Conservation (phyloP, 108 stramenopile genomes). For the Asterionellopsis glacialis region DNA sequence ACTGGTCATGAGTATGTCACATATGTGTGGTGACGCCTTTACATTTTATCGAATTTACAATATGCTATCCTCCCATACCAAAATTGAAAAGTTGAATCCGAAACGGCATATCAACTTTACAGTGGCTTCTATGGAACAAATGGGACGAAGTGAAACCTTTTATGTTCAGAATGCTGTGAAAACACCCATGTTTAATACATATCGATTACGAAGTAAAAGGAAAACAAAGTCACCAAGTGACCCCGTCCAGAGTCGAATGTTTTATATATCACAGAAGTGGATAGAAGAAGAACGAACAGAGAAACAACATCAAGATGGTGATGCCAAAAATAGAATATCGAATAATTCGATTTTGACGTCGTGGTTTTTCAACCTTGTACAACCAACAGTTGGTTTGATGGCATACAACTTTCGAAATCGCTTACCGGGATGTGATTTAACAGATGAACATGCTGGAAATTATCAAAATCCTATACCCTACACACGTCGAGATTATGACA, state of each 20-base stretch:
- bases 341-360: slow-evolving; percentile 1
- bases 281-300: background rate
- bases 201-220: too few relatives aligned
- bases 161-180: slow-evolving; percentile 29
- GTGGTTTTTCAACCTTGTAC: slow-evolving; percentile 6
- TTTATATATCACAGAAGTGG: slow-evolving; percentile 1
- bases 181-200: slow-evolving; percentile 8
- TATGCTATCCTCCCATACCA: slow-evolving; percentile 19
- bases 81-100: slow-evolving; percentile 19
- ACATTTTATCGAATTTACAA: slow-evolving; percentile 38
- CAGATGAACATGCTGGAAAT: slow-evolving; percentile 7
- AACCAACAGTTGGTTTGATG: background rate
- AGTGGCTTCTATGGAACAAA: slow-evolving; percentile 26
- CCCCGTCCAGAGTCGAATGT: background rate
- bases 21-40: slow-evolving; percentile 32
- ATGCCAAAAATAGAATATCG: background rate
- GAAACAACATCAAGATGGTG: background rate
- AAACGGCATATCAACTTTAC: slow-evolving; percentile 23
- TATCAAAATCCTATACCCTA: slow-evolving; percentile 14
- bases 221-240: slow-evolving; percentile 5
- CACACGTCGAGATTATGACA: slow-evolving; percentile 7
- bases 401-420: slow-evolving; percentile 10
- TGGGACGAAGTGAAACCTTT: slow-evolving; percentile 36
- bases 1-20: slow-evolving; percentile 32
- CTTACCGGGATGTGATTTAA: slow-evolving; percentile 6